A percentile compares a stretch with the other conserved stretches of the same genome.
phyloP scores from a whole-genome alignment of 163 green algal genomes.

The Chloromonas sp. region DNA sequence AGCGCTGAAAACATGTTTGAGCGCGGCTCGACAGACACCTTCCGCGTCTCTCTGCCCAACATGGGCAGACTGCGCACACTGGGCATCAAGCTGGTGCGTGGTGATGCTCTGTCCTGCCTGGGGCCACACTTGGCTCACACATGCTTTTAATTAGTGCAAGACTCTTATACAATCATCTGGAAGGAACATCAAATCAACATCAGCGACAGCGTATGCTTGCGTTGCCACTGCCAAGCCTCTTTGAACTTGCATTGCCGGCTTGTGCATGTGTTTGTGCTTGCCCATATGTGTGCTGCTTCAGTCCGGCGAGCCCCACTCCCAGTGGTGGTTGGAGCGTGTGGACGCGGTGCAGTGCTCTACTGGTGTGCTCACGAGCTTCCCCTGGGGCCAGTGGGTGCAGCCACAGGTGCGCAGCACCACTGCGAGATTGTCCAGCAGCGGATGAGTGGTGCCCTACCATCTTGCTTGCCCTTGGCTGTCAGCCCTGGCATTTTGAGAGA shows the following conservation, averaged over 20 bases:
- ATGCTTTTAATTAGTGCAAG: too few species aligned
- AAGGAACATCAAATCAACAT: too few species aligned
- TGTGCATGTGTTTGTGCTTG: too few species aligned
- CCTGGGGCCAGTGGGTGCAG: neutral
- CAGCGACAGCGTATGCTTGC: too few species aligned
- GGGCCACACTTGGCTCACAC: too few species aligned
- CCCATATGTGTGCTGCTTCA: neutral
- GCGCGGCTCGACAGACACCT: slow-evolving; percentile 2
- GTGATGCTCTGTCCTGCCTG: too few species aligned
- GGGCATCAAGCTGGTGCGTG: neutral
- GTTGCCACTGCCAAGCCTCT: too few species aligned
- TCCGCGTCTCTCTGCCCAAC: neutral
- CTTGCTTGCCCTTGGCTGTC: neutral
- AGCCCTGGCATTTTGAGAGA: neutral
- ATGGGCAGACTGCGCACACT: neutral
- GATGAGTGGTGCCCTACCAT: neutral
- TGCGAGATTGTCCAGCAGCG: neutral
- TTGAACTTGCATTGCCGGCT: too few species aligned
- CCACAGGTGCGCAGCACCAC: neutral
- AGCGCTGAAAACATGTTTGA: neutral
- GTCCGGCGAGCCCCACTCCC: neutral
- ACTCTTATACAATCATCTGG: too few species aligned
- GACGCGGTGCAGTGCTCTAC: neutral
- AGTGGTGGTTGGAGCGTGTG: slow-evolving; percentile 5
- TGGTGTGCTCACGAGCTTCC: slow-evolving; percentile 2